Evolutionary conservation across 1,139 yeast species (phyloP), one percentile per base, ranked within the genome.

Genomic region (Zygosaccharomyces sapae): DNA sequence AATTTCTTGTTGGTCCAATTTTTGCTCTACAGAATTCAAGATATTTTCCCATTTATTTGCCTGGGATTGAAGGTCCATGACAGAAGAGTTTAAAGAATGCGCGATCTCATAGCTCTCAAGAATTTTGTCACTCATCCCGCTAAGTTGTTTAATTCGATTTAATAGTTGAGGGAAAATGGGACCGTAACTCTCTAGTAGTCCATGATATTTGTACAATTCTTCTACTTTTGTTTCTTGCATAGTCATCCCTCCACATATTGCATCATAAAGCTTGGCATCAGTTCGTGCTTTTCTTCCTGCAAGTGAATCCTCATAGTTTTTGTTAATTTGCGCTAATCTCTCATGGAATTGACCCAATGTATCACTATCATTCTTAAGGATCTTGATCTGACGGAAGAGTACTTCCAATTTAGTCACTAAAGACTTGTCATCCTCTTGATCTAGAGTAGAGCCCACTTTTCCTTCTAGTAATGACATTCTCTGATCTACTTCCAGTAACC

Each of bases 61-160:
- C 40, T 78, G 81, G 0, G 47, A 47, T 31, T 67, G 57, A 51
- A 80, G 54, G 3, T 65, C 64, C 3, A 56, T 55, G 13, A 81
- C 55, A 38, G 59, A 55, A 6, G 51, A 46, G 45, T 79, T 80
- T 30, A 79, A 50, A 49, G 78, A 78, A 41, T 71, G 67, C 50
- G 83, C 75, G 12, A 78, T 62, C 43, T 66, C 69, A 30, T 80
- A 69, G 1, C 86, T 80, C 49, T 77, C 81, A 43, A 74, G 72
- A 35, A 83, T 74, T 34, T 72, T 75, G 5, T 70, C 55, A 56
- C 80, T 84, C 1, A 79, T 65, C 0, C 59, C 62, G 48, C 73
- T 70, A 41, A 80, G 64, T 0, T 75, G 63, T 48, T 73, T 70
- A 29, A 81, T 63, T 35, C 86, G 62, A 9, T 63, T 56, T 2